Evolutionary conservation across 345 rosid species (phyloP).

Genomic region (Crucihimalaya himalaica): DNA sequence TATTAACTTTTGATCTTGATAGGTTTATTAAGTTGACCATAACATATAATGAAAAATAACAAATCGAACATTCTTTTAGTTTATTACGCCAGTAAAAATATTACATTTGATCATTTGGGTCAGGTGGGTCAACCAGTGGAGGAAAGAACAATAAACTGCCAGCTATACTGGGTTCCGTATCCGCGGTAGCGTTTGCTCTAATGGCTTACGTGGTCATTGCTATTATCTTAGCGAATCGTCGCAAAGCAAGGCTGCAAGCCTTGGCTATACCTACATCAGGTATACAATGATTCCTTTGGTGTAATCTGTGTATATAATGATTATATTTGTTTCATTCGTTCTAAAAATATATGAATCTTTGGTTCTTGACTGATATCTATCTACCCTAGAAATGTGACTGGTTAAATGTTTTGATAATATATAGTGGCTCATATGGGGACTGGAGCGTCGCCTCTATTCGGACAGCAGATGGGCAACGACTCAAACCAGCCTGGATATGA

Average conservation of each 20-base stretch:
- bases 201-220: background rate
- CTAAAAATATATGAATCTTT: background rate
- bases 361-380: background rate
- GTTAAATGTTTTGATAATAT: background rate
- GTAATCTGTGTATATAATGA: background rate
- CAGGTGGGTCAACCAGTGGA: conserved; percentile 1
- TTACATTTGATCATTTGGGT: background rate
- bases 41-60: background rate
- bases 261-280: conserved; percentile 8
- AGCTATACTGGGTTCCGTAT: conserved; percentile 20
- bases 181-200: background rate
- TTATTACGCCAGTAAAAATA: background rate
- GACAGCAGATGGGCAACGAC: background rate
- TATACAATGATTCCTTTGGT: background rate
- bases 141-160: conserved; percentile 21
- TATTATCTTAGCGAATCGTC: background rate
- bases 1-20: background rate
- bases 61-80: background rate
- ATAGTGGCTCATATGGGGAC: conserved; percentile 14
- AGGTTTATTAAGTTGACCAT: background rate
- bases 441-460: conserved; percentile 9
- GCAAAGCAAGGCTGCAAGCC: conserved; percentile 8
- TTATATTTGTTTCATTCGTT: background rate
- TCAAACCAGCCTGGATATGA: background rate
- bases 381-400: background rate